phyloP scores from a whole-genome alignment of 257 asterid species.

The Rauvolfia tetraphylla region DNA sequence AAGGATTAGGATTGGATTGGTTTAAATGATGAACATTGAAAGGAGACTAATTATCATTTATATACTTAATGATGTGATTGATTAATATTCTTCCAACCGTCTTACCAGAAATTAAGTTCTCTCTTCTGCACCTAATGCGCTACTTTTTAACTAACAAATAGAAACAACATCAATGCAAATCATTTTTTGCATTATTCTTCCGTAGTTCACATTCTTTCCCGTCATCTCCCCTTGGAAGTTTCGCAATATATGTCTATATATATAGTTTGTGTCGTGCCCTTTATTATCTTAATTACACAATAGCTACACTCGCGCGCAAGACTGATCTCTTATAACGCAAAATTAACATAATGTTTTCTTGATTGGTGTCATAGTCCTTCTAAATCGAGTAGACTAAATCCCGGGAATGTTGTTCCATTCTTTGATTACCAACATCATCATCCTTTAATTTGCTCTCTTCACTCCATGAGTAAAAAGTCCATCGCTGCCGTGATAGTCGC shows the following conservation, averaged over 20 bases:
- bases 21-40: background rate
- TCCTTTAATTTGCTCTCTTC: background rate
- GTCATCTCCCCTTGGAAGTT: background rate
- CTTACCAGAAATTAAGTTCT: conserved; percentile 7
- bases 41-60: background rate
- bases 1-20: background rate
- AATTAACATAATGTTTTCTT: too few relatives aligned
- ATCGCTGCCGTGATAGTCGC: conserved; percentile 31
- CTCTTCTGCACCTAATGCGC: background rate
- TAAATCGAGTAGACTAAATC: background rate
- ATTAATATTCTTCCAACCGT: conserved; percentile 9
- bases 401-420: conserved; percentile 14
- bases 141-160: background rate
- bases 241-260: too few relatives aligned
- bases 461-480: conserved; percentile 8
- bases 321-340: too few relatives aligned
- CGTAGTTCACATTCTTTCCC: background rate
- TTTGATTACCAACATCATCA: conserved; percentile 13
- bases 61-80: background rate
- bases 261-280: too few relatives aligned
- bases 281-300: too few relatives aligned
- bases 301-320: too few relatives aligned
- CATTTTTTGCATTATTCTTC: background rate
- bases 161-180: background rate
- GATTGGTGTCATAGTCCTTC: too few relatives aligned